These are phyloP conservation scores for Botrytis cinerea DNA, from an alignment of 2,329 filamentous ascomycete species.

Conservation along the genomic window DNA sequence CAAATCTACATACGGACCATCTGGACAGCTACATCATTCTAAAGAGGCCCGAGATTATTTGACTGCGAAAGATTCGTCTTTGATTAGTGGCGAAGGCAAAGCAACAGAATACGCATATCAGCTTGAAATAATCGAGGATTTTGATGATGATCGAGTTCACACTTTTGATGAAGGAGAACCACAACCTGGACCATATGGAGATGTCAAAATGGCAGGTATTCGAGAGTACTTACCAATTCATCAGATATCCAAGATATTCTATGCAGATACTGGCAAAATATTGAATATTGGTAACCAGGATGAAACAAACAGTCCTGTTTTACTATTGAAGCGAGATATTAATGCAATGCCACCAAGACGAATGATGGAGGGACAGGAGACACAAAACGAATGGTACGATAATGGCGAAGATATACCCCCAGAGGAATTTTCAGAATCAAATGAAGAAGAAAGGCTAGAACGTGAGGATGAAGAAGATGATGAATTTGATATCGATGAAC, in stretches of 20 bases:
- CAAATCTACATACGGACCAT: slow-evolving; percentile 23
- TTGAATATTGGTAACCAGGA: slow-evolving; percentile 68
- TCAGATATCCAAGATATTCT: slow-evolving; percentile 75
- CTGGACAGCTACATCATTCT: slow-evolving; percentile 16
- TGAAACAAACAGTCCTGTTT: slow-evolving; percentile 66
- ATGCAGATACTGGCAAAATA: slow-evolving; percentile 74
- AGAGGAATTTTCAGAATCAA: slow-evolving; percentile 29
- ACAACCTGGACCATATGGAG: slow-evolving; percentile 58
- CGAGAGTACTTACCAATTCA: slow-evolving; percentile 69
- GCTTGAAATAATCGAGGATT: slow-evolving; percentile 67
- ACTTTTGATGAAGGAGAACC: slow-evolving; percentile 61
- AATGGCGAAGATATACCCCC: slow-evolving; percentile 25
- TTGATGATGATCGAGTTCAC: slow-evolving; percentile 70
- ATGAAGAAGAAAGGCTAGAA: slow-evolving; percentile 39
- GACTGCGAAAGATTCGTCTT: slow-evolving; percentile 26
- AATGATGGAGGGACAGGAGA: slow-evolving; percentile 55
- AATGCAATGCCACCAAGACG: slow-evolving; percentile 66
- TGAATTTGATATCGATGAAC: slow-evolving; percentile 41
- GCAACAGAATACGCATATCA: slow-evolving; percentile 67
- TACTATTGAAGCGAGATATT: slow-evolving; percentile 67
- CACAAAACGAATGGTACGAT: slow-evolving; percentile 31
- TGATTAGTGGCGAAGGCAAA: slow-evolving; percentile 34
- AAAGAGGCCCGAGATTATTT: slow-evolving; percentile 23
- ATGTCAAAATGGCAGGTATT: slow-evolving; percentile 62
- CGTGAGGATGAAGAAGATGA: slow-evolving; percentile 37